Percentiles rank a stretch among this genome's conserved stretches.
Conservation (phyloP, 305 asterid genomes). For the Lippia alba region DNA sequence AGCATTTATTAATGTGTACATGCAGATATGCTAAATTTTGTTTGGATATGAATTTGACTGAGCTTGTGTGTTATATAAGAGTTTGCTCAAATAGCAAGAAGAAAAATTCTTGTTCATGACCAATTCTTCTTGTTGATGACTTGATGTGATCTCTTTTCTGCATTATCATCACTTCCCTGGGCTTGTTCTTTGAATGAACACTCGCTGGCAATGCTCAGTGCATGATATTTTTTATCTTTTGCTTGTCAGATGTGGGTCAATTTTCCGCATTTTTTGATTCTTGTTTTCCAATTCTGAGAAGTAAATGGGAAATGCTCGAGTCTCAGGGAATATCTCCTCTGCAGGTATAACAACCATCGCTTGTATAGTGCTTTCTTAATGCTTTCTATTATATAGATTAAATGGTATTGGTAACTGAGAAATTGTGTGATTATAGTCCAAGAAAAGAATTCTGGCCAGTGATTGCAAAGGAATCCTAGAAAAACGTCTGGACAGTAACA, state of each 20-base stretch:
- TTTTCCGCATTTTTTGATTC: constrained; percentile 51
- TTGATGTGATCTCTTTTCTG: background rate
- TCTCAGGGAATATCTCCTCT: constrained; percentile 49
- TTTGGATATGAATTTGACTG: background rate
- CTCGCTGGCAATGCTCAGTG: too few species aligned
- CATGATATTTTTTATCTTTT: constrained; percentile 11
- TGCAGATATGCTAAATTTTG: background rate
- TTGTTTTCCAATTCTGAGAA: constrained; percentile 63
- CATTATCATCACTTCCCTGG: background rate
- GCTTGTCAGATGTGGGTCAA: constrained; percentile 55
- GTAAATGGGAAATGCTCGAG: constrained; percentile 69
- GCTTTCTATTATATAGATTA: constrained; percentile 18
- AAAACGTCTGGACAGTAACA: constrained; percentile 48
- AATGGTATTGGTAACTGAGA: constrained; percentile 24
- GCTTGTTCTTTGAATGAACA: background rate
- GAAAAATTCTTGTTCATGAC: background rate
- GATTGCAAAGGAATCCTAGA: constrained; percentile 63
- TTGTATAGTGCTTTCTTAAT: constrained; percentile 21
- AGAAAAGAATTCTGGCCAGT: constrained; percentile 48
- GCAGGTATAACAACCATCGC: constrained; percentile 56
- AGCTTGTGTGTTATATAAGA: background rate
- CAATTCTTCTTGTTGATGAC: constrained; percentile 6
- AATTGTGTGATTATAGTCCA: constrained; percentile 49
- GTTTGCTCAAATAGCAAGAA: constrained; percentile 8
- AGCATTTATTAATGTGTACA: background rate